Evolutionary conservation across 371 early-diverging fungal species (phyloP).

Genomic region (Coemansia sp.): DNA sequence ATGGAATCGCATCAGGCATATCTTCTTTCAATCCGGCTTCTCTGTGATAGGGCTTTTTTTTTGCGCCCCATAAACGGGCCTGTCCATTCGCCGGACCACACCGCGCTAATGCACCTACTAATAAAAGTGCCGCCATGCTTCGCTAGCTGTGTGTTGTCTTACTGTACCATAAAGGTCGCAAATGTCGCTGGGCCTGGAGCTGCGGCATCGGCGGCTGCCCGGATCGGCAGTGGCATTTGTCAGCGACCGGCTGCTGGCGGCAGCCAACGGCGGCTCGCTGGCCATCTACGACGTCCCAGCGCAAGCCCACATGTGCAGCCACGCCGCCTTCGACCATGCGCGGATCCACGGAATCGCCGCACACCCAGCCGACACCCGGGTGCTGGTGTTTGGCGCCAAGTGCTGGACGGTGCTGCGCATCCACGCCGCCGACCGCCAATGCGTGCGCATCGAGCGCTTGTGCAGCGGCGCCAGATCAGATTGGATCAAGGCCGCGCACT

Average conservation of each 20-base stretch:
- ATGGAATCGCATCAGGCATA: too few relatives aligned
- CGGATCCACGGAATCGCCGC: constrained; percentile 36
- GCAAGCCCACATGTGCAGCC: background rate
- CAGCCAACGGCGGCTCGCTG: constrained; percentile 23
- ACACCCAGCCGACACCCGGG: background rate
- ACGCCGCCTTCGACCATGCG: background rate
- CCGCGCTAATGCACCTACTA: too few relatives aligned
- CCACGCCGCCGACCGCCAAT: too few relatives aligned
- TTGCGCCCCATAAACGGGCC: too few relatives aligned
- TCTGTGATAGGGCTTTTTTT: too few relatives aligned
- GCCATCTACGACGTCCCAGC: constrained; percentile 2
- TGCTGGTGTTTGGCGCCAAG: constrained; percentile 56
- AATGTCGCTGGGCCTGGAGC: background rate
- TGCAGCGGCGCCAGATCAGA: constrained; percentile 52
- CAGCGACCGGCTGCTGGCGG: constrained; percentile 12
- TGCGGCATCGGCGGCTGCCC: constrained; percentile 4
- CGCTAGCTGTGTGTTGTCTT: too few relatives aligned
- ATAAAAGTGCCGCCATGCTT: too few relatives aligned
- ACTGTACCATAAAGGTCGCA: too few relatives aligned
- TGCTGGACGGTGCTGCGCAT: constrained; percentile 35
- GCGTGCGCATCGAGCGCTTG: background rate
- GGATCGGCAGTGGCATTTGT: constrained; percentile 27
- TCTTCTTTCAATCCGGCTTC: too few relatives aligned
- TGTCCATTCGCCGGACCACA: too few relatives aligned
- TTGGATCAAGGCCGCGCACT: constrained; percentile 74